Conservation (phyloP, 176 grass and related monocot species). For the bread wheat (Triticum aestivum) region DNA sequence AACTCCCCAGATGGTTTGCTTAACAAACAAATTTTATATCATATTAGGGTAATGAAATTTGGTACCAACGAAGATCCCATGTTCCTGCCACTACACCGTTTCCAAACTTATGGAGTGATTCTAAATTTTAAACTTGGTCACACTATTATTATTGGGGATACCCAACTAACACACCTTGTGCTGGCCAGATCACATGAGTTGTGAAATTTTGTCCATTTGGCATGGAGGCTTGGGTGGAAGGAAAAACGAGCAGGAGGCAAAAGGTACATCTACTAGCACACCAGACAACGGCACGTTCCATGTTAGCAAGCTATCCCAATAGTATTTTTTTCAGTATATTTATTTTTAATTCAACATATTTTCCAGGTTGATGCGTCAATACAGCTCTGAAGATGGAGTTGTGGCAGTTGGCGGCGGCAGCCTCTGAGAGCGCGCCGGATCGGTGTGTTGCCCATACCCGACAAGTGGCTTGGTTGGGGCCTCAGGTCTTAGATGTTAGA, state of each 20-base stretch:
- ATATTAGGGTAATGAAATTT: background rate
- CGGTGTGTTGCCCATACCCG: too few relatives aligned
- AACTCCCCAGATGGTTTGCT: slow-evolving; percentile 12
- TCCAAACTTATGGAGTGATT: background rate
- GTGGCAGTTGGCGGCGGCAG: too few relatives aligned
- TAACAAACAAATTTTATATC: background rate
- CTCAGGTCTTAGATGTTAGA: too few relatives aligned
- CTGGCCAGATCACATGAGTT: slow-evolving; percentile 35
- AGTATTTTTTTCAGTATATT: background rate
- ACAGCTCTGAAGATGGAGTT: too few relatives aligned
- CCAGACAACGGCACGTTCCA: slow-evolving; percentile 34
- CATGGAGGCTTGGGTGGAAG: background rate
- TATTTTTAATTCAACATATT: background rate
- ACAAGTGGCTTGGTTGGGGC: too few relatives aligned
- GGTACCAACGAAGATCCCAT: background rate
- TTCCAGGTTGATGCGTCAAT: too few relatives aligned
- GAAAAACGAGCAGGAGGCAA: background rate
- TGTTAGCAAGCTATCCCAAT: background rate
- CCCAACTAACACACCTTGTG: background rate
- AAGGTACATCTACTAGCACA: slow-evolving; percentile 16
- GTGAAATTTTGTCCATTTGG: background rate
- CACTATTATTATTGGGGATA: background rate
- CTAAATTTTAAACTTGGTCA: background rate
- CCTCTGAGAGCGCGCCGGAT: too few relatives aligned
- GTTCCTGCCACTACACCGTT: slow-evolving; percentile 7